These are phyloP conservation scores for Nicotiana paniculata DNA, from an alignment of 257 asterid species.

Conservation along the genomic window DNA sequence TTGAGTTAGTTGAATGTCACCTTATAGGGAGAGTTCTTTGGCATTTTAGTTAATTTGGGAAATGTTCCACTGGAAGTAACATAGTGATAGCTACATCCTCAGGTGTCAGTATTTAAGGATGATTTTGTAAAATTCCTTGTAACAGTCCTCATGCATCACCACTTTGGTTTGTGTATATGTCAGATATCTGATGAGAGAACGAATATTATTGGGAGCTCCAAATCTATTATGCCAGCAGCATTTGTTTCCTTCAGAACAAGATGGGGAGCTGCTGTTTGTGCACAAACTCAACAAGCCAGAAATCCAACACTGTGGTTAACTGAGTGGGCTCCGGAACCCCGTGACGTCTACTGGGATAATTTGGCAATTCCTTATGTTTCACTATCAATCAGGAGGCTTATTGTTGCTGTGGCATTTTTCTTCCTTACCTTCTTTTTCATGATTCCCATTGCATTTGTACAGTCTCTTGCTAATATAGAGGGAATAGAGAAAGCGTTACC, in stretches of 20 bases:
- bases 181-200: conserved; percentile 70
- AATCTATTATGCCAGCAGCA: conserved; percentile 70
- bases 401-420: conserved; percentile 68
- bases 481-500: conserved; percentile 62
- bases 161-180: neutral
- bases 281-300: conserved; percentile 84
- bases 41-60: neutral
- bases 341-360: conserved; percentile 78
- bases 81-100: neutral
- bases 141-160: neutral
- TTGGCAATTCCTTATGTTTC: conserved; percentile 90
- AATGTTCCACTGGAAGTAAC: neutral
- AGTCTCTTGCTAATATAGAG: conserved; percentile 80
- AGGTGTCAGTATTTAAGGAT: neutral
- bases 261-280: conserved; percentile 95
- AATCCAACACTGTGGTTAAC: conserved; percentile 88
- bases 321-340: conserved; percentile 94
- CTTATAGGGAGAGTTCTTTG: neutral
- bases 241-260: conserved; percentile 88
- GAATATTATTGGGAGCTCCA: conserved; percentile 51
- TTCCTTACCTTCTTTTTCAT: conserved; percentile 87
- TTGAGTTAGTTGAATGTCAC: neutral
- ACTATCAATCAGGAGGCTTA: conserved; percentile 67
- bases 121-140: neutral
- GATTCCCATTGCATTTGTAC: conserved; percentile 84